Evolutionary conservation across 441 rosid genomes (phyloP).

Genomic region (Codiaeum variegatum): DNA sequence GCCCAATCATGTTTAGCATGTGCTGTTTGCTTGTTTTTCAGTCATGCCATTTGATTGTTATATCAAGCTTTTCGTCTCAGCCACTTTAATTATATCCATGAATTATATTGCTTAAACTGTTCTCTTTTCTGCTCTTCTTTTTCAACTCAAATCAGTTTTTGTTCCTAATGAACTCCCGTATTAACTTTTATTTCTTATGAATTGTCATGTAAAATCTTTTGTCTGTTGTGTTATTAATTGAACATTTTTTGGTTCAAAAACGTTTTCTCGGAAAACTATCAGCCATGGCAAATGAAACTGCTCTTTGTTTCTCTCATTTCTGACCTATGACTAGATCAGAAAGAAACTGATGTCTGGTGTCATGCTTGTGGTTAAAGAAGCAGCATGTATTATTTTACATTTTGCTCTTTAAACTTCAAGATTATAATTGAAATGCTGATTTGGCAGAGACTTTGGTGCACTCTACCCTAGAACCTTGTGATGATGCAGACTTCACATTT

Average conservation of each 20-base stretch:
- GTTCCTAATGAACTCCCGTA: neutral
- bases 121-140: neutral
- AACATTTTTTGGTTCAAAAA: neutral
- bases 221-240: neutral
- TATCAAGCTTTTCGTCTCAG: neutral
- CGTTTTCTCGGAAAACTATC: neutral
- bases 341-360: neutral
- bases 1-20: slow-evolving; percentile 1
- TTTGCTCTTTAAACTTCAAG: neutral
- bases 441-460: slow-evolving; percentile 92
- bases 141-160: neutral
- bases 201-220: neutral
- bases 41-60: slow-evolving; percentile 4
- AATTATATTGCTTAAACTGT: neutral
- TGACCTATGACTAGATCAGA: neutral
- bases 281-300: neutral
- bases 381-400: neutral
- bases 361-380: neutral
- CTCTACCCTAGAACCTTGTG: slow-evolving; percentile 82
- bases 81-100: neutral
- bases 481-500: slow-evolving; percentile 85
- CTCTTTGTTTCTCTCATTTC: neutral
- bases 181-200: neutral
- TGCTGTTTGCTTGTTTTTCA: slow-evolving; percentile 1
- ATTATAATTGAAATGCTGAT: slow-evolving; percentile 11